Evolutionary conservation across 768 basidiomycete genomes (phyloP).

Genomic region (Suillus spraguei): DNA sequence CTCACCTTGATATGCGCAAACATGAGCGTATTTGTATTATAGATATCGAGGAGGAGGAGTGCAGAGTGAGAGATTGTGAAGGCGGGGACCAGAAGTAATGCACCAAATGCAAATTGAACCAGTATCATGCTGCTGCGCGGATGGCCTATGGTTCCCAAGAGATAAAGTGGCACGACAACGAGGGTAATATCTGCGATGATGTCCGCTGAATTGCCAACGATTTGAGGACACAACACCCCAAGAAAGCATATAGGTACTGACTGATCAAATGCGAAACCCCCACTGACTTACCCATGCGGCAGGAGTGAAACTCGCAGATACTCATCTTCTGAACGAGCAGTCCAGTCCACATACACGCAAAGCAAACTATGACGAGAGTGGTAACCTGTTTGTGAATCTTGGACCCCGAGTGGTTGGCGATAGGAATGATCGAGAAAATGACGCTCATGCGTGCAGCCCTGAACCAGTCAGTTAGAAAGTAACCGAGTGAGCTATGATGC

Average conservation of each 20-base stretch:
- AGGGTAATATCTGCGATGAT: constrained; percentile 21
- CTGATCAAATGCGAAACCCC: constrained; percentile 26
- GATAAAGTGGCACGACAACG: constrained; percentile 21
- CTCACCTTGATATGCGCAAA: constrained; percentile 28
- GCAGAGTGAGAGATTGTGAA: constrained; percentile 23
- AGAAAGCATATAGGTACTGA: constrained; percentile 13
- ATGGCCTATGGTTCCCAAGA: constrained; percentile 15
- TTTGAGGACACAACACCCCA: background rate
- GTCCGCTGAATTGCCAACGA: constrained; percentile 19
- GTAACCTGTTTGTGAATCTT: constrained; percentile 12
- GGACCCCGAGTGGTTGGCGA: constrained; percentile 16
- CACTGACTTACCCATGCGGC: constrained; percentile 5
- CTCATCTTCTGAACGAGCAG: constrained; percentile 20
- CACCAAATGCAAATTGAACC: constrained; percentile 23
- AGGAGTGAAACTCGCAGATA: constrained; percentile 13
- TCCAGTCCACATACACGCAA: constrained; percentile 28
- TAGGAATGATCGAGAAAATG: constrained; percentile 25
- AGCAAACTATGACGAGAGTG: constrained; percentile 16
- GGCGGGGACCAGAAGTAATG: constrained; percentile 20
- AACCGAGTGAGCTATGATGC: background rate
- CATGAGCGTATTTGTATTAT: constrained; percentile 13
- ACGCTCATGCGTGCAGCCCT: constrained; percentile 30
- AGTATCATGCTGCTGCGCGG: constrained; percentile 18
- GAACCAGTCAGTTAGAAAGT: background rate
- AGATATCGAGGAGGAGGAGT: constrained; percentile 6